Percentiles rank a stretch among this genome's conserved stretches.
These are phyloP conservation scores for Echinochloa phyllopogon DNA, from an alignment of 176 grass and related monocot genomes.

Conservation along the genomic window DNA sequence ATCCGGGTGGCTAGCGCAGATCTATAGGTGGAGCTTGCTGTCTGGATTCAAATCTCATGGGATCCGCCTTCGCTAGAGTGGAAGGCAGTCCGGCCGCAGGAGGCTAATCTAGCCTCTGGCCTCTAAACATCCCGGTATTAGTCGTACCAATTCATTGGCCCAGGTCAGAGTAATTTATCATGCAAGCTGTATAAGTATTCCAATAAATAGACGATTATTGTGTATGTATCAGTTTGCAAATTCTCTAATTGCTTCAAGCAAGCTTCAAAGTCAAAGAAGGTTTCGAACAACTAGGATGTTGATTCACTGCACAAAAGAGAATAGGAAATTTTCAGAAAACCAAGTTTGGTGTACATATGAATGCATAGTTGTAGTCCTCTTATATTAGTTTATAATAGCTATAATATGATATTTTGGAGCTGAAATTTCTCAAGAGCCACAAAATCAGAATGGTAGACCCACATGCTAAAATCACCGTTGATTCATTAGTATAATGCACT, in stretches of 20 bases:
- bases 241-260: constrained; percentile 33
- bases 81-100: too few relatives aligned
- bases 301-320: not conserved
- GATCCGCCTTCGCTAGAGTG: too few relatives aligned
- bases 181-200: not conserved
- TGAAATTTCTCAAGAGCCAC: constrained; percentile 25
- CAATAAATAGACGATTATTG: not conserved
- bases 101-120: too few relatives aligned
- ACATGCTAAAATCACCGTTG: not conserved
- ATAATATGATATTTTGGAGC: not conserved
- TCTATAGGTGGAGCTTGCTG: too few relatives aligned
- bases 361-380: not conserved
- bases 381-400: not conserved
- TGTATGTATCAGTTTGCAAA: not conserved
- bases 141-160: constrained; percentile 40
- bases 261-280: constrained; percentile 14
- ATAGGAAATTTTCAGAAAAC: not conserved
- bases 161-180: not conserved
- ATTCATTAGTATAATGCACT: not conserved
- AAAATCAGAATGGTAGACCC: constrained; percentile 3
- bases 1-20: too few relatives aligned
- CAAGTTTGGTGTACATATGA: constrained; percentile 1
- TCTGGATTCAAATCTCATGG: too few relatives aligned
- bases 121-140: constrained; percentile 6
- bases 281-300: not conserved